These are phyloP conservation scores for Scheffersomyces illinoinensis DNA, from an alignment of 1,139 yeast genomes.

Conservation along the genomic window DNA sequence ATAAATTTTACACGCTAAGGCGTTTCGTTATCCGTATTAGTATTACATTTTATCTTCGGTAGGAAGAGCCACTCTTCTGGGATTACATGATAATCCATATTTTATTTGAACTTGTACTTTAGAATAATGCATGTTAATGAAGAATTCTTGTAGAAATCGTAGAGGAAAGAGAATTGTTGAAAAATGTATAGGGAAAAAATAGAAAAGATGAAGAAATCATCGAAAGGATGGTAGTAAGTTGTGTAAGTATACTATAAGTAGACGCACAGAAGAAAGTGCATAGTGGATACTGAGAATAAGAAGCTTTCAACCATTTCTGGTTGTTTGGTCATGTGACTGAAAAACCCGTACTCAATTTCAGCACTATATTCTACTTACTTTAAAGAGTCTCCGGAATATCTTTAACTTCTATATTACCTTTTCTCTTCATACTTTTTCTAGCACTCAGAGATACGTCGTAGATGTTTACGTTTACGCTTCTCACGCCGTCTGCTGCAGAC, in stretches of 20 bases:
- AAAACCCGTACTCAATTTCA: not conserved
- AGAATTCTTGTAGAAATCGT: not conserved
- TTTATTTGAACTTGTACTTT: not conserved
- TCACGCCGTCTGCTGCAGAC: constrained; percentile 33
- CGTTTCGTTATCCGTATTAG: not conserved
- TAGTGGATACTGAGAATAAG: too few relatives aligned
- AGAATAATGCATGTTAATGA: not conserved
- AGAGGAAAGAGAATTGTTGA: not conserved
- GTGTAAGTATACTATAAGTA: too few relatives aligned
- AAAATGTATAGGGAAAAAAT: too few relatives aligned
- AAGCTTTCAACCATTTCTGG: not conserved
- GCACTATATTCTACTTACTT: not conserved
- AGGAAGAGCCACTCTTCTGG: not conserved
- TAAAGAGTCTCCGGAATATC: not conserved
- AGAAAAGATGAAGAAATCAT: too few relatives aligned
- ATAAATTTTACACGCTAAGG: constrained; percentile 16
- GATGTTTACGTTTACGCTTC: constrained; percentile 45
- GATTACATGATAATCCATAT: not conserved
- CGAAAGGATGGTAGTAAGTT: too few relatives aligned
- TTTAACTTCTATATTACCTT: not conserved
- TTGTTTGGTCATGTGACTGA: not conserved
- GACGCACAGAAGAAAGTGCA: not conserved
- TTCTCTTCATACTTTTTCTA: not conserved
- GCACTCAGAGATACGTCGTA: not conserved
- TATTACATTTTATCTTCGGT: not conserved